Evolutionary conservation across 495 filamentous ascomycete genomes (phyloP).

Genomic region (Ascodesmis nigricans): DNA sequence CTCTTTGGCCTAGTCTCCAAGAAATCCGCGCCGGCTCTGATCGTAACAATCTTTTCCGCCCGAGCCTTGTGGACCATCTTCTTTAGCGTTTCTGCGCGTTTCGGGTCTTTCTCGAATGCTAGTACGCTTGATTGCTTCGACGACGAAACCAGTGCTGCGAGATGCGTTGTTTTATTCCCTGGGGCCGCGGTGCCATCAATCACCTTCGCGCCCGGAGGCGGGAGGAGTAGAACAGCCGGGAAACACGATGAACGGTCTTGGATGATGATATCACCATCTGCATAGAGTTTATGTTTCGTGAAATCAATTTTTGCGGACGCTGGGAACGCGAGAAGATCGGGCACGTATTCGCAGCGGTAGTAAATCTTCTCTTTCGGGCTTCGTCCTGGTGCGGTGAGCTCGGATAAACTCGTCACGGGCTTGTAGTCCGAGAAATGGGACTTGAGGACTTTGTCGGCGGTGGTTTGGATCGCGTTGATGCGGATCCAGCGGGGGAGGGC

Average conservation of each 20-base stretch:
- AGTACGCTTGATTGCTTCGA: slow-evolving; percentile 25
- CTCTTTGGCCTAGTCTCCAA: slow-evolving; percentile 41
- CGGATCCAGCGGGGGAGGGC: slow-evolving; percentile 68
- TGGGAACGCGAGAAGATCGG: slow-evolving; percentile 61
- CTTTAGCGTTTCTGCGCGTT: slow-evolving; percentile 45
- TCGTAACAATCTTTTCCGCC: slow-evolving; percentile 36
- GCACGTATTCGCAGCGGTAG: slow-evolving; percentile 54
- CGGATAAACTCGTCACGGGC: slow-evolving; percentile 4
- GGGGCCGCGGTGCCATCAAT: slow-evolving; percentile 85
- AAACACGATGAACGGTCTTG: slow-evolving; percentile 97
- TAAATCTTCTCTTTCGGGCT: slow-evolving; percentile 22
- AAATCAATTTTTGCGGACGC: slow-evolving; percentile 38
- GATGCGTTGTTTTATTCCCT: slow-evolving; percentile 91
- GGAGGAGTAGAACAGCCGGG: slow-evolving; percentile 62
- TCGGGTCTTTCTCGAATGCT: slow-evolving; percentile 48
- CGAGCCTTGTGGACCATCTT: slow-evolving; percentile 67
- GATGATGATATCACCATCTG: slow-evolving; percentile 53
- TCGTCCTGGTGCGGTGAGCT: slow-evolving; percentile 2
- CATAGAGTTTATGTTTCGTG: slow-evolving; percentile 46
- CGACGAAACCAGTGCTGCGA: slow-evolving; percentile 40
- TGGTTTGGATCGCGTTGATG: slow-evolving; percentile 48
- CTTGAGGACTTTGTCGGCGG: slow-evolving; percentile 7
- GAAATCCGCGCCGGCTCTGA: slow-evolving; percentile 59
- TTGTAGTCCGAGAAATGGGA: slow-evolving; percentile 8
- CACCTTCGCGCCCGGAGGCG: slow-evolving; percentile 40